A percentile compares a stretch with the other conserved stretches of the same genome.
These are phyloP conservation scores for Eucalyptus polyanthemos DNA, from an alignment of 345 rosid species.

Conservation along the genomic window DNA sequence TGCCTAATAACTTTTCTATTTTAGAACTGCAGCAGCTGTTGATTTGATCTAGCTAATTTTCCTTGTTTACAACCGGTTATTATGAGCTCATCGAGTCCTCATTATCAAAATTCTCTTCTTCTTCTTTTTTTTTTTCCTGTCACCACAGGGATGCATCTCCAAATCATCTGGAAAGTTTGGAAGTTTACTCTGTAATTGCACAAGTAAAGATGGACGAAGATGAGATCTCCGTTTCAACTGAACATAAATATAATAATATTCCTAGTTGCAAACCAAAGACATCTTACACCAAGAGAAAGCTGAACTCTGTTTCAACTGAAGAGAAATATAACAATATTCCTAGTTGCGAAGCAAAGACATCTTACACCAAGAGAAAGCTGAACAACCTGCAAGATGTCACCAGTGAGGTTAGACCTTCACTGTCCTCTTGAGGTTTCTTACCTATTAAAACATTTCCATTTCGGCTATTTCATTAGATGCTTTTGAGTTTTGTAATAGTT, in stretches of 20 bases:
- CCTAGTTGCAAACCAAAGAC: too few species aligned
- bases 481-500: neutral
- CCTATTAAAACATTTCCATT: neutral
- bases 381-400: neutral
- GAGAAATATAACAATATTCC: neutral
- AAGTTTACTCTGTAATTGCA: neutral
- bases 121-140: neutral
- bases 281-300: too few species aligned
- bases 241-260: too few species aligned
- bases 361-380: neutral
- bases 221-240: neutral
- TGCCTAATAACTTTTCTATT: neutral
- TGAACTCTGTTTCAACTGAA: neutral
- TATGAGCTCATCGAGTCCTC: neutral
- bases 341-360: neutral
- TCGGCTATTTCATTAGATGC: neutral
- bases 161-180: neutral
- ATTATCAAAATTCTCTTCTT: neutral
- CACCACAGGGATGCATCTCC: neutral
- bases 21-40: neutral
- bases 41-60: neutral
- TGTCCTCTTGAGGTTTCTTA: neutral
- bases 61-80: neutral
- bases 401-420: neutral
- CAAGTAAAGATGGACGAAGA: slow-evolving; percentile 2